Percentiles rank a stretch among this genome's conserved stretches.
phyloP scores from a whole-genome alignment of 352 stramenopile genomes.

The Pythium rishiriense region DNA sequence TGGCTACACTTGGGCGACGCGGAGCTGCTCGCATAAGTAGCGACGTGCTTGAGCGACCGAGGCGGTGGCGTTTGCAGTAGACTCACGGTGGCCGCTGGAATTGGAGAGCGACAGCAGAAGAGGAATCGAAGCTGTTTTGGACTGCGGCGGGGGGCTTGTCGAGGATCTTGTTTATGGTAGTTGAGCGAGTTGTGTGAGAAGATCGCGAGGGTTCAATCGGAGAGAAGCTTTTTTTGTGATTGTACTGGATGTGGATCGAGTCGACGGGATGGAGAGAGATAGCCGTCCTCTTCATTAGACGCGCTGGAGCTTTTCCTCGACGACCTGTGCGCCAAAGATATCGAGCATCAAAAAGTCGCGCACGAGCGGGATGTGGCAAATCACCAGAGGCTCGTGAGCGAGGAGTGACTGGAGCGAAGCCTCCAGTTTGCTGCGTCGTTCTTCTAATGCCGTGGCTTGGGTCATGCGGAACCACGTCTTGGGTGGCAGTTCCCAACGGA shows the following conservation, averaged over 20 bases:
- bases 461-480: conserved; percentile 85
- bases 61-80: too few species aligned
- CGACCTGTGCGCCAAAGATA: conserved; percentile 69
- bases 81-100: too few species aligned
- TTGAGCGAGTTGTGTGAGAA: too few species aligned
- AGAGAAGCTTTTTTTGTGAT: background rate
- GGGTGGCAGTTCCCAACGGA: conserved; percentile 65
- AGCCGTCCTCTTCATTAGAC: conserved; percentile 22
- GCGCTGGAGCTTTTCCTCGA: conserved; percentile 50
- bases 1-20: conserved; percentile 19
- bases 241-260: background rate
- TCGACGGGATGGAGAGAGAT: background rate
- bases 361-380: conserved; percentile 50
- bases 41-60: too few species aligned
- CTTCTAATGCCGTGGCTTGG: conserved; percentile 54
- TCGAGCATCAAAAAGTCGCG: conserved; percentile 85
- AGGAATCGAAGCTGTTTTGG: too few species aligned
- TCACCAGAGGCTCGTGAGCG: conserved; percentile 32
- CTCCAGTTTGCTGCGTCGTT: conserved; percentile 62
- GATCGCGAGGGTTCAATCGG: background rate
- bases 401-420: conserved; percentile 52
- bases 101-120: too few species aligned
- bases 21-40: too few species aligned
- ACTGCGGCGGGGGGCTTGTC: too few species aligned
- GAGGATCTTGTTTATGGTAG: too few species aligned